Evolutionary conservation across 805 yeast species (phyloP), one percentile per base, ranked within the genome.

Genomic region (Lachancea lanzarotensis): DNA sequence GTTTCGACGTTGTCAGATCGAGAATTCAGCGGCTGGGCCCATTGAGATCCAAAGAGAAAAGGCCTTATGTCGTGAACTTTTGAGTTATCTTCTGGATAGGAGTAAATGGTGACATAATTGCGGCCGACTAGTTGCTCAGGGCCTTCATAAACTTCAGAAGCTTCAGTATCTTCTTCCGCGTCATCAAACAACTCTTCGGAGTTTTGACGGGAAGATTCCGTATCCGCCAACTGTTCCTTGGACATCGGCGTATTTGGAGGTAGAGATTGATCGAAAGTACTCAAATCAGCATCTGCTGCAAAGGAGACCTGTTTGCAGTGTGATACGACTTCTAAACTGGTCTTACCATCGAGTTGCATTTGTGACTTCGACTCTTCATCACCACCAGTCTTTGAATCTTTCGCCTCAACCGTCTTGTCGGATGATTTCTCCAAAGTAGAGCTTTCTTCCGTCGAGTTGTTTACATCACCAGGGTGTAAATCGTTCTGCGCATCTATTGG

Each of bases 101-200:
- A 75, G 47, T 79, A 71, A 37, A 84, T 66, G 1, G 76, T 70
- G 0, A 87, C 60, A 34, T 68, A 68, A 52, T 81, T 79, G 30
- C 76, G 70, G 1, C 79, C 71, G 2, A 82, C 79, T 43, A 71
- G 71, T 55, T 81, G 88, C 2, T 69, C 62, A 1, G 95, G 95
- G 0, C 95, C 95, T 59, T 81, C 82, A 53, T 71, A 79, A 0
- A 69, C 48, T 1, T 50, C 45, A 19, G 31, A 29, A 7, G 37
- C 37, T 4, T 35, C 40, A 9, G 34, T 25, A 2, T 43, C 38
- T 15, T 11, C 34, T 13, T 18, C 34, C 4, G 30, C 45, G 18
- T 58, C 63, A 27, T 45, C 37, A 3, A 41, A 35, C 26, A 47
- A 46, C 44, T 45, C 51, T n/a, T 42, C 38, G 26, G 49, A 46